A percentile compares a stretch with the other conserved stretches of the same genome.
phyloP scores from a whole-genome alignment of 139 green algal species.

The Tetratostichococcus sp. region DNA sequence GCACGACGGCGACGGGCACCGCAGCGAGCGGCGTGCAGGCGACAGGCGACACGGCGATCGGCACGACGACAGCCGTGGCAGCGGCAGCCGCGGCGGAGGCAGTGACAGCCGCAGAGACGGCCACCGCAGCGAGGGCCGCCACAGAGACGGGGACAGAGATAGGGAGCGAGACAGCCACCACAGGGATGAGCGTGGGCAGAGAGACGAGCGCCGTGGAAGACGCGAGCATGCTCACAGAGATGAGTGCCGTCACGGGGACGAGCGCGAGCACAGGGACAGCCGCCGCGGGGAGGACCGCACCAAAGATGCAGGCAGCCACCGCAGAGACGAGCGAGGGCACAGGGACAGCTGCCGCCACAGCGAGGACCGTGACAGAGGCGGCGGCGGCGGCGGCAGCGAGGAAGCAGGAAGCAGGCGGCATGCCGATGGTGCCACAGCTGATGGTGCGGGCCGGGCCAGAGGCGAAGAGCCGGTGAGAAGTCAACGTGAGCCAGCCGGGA shows the following conservation, averaged over 20 bases:
- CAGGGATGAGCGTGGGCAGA: background rate
- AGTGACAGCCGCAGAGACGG: too few species aligned
- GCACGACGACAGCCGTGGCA: background rate
- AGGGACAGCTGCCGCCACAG: background rate
- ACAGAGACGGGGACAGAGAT: conserved; percentile 7
- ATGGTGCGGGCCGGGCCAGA: too few species aligned
- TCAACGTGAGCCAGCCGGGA: too few species aligned
- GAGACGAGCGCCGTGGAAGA: background rate
- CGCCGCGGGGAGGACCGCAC: background rate
- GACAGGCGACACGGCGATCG: background rate
- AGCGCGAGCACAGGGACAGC: background rate
- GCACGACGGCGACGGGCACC: background rate
- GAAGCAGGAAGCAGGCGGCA: too few species aligned
- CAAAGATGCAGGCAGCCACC: background rate
- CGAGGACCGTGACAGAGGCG: background rate
- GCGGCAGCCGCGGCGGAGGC: background rate
- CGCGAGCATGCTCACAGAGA: background rate
- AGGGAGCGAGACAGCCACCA: background rate
- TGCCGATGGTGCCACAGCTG: too few species aligned
- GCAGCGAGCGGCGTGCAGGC: background rate
- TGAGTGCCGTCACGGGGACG: background rate
- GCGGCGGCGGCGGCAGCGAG: background rate
- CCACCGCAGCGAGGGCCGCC: background rate
- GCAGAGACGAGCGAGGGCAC: background rate
- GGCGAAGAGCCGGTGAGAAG: too few species aligned